Base-by-base conservation (phyloP, 2,329 filamentous ascomycete genomes). In the Penicillium corylophilum region DNA sequence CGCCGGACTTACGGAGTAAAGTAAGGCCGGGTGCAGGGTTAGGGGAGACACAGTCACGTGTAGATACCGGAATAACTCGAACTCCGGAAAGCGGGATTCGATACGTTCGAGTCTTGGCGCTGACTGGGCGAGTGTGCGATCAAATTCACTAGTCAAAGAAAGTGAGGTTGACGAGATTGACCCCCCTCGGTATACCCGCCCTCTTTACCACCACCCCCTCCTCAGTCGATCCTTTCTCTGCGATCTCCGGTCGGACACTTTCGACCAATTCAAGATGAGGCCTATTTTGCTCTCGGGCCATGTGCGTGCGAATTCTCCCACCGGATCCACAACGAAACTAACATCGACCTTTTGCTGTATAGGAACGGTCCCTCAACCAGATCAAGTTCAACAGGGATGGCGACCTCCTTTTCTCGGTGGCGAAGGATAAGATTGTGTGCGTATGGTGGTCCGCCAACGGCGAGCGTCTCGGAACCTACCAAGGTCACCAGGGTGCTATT, bases 361-460 rank as follows among this genome's bases (percentile, higher is more conserved):
- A 87, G 83, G 91, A 95, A 82, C 89, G 91, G 80, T 90, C 91
- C 77, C 83, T 96, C 77, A 96, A 90, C 72, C 91, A 96, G 77
- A 93, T 96, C 76, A 90, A 86, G 86, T 96, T 90, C 79, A 95
- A 92, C 78, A 84, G 85, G 76, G 94, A 99, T 78, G 94, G 94
- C 77, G 94, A 99, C 73, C 84, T 97, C 63, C 86, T 97, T 72
- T 96, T 97, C 81, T 96, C 92, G 59, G 89, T 91, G 55, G 85
- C 90, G 65, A 97, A 97, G 79, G 93, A 97, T 77, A 93, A 96
- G 78, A 85, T 95, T 71, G 90, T 96, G 69, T 96, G 93, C 82
- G 93, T 85, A 61, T 99, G 94, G 94, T 97, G 85, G 78, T 88
- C 91, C 61, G 91, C 95, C 79, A 99, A 99, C 76, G 94, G 94